phyloP scores from a whole-genome alignment of 192 early-diverging fungal genomes.

The Linnemannia hyalina region DNA sequence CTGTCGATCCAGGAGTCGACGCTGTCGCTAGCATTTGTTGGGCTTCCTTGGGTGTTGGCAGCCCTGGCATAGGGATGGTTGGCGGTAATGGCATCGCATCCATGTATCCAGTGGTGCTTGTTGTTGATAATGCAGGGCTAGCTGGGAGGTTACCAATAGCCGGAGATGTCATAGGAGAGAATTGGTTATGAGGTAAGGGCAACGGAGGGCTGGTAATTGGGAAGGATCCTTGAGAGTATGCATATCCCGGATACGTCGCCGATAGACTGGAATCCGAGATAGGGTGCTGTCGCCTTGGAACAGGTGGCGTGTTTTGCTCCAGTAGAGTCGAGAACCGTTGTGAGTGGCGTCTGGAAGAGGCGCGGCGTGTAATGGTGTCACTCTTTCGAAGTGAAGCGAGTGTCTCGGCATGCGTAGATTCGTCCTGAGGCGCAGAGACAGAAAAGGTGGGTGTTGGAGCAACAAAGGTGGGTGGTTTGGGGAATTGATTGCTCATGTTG shows the following conservation, averaged over 20 bases:
- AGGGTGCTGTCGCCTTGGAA: slow-evolving; percentile 29
- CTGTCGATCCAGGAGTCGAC: not conserved
- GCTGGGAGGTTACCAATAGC: not conserved
- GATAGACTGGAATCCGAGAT: slow-evolving; percentile 21
- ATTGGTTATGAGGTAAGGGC: not conserved
- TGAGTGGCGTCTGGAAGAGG: slow-evolving; percentile 40
- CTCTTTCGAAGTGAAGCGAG: slow-evolving; percentile 43
- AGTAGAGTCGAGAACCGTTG: slow-evolving; percentile 49
- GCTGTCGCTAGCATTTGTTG: not conserved
- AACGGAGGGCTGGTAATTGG: not conserved
- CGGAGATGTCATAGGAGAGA: not conserved
- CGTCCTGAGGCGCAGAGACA: slow-evolving; percentile 15
- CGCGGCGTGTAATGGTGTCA: slow-evolving; percentile 37
- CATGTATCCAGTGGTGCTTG: slow-evolving; percentile 7
- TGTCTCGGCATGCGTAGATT: slow-evolving; percentile 32
- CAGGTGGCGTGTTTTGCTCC: slow-evolving; percentile 41
- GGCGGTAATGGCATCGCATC: slow-evolving; percentile 24
- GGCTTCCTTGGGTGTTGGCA: not conserved
- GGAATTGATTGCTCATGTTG: not conserved
- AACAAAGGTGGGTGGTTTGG: not conserved
- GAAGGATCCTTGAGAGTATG: not conserved
- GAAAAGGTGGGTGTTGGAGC: slow-evolving; percentile 12
- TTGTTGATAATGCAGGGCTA: not conserved
- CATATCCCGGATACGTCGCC: slow-evolving; percentile 41
- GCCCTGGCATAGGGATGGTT: not conserved